Percentiles rank a stretch among this genome's conserved stretches.
Conservation (phyloP, 768 basidiomycete species). For the Melanogaster broomeanus region DNA sequence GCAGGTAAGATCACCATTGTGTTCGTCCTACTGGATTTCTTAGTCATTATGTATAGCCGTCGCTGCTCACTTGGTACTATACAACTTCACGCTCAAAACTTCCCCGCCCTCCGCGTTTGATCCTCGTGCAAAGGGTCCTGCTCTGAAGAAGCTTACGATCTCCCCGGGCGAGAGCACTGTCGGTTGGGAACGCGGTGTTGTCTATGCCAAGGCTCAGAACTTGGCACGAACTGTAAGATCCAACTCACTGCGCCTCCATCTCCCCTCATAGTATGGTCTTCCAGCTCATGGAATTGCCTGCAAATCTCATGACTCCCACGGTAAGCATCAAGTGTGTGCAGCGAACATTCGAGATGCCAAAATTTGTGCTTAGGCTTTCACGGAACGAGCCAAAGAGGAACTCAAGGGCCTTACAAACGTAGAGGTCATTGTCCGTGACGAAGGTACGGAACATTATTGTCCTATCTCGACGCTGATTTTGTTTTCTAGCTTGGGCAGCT, state of each 20-base stretch:
- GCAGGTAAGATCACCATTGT: slow-evolving; percentile 49
- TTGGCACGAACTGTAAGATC: slow-evolving; percentile 67
- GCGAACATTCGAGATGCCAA: not conserved
- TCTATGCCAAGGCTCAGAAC: slow-evolving; percentile 80
- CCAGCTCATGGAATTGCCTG: slow-evolving; percentile 85
- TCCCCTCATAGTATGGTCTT: not conserved
- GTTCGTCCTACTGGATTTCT: not conserved
- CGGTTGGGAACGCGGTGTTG: slow-evolving; percentile 72
- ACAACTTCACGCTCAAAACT: slow-evolving; percentile 81
- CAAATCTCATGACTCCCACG: slow-evolving; percentile 84
- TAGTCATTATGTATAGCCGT: slow-evolving; percentile 51
- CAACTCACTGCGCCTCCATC: not conserved
- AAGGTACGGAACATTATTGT: slow-evolving; percentile 46
- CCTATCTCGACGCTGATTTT: not conserved
- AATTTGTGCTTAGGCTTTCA: slow-evolving; percentile 52
- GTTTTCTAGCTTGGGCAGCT: slow-evolving; percentile 70
- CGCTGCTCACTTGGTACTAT: slow-evolving; percentile 72
- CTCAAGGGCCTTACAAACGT: slow-evolving; percentile 69
- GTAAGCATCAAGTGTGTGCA: slow-evolving; percentile 35
- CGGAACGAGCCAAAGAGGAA: slow-evolving; percentile 66
- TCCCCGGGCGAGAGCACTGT: slow-evolving; percentile 44
- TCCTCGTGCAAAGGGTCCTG: slow-evolving; percentile 53
- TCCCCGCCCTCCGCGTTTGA: slow-evolving; percentile 65
- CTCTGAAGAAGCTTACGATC: slow-evolving; percentile 52
- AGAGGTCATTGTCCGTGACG: slow-evolving; percentile 69